Evolutionary conservation across 176 grass and related monocot genomes (phyloP).

Genomic region (Carex kokanica): DNA sequence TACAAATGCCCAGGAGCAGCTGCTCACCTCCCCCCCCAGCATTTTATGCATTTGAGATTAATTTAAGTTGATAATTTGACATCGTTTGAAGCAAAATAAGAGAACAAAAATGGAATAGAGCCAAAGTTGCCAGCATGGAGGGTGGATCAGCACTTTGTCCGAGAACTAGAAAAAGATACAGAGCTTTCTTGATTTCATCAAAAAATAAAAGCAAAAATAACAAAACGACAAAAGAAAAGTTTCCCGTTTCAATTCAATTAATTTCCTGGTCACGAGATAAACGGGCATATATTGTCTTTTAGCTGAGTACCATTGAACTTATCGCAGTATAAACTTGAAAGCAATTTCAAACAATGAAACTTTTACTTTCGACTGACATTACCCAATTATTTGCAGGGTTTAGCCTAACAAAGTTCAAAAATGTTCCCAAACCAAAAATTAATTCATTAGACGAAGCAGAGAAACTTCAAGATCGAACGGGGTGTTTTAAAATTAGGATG

Average conservation of each 20-base stretch:
- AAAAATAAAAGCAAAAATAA: neutral
- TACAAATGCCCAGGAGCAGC: neutral
- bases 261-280: neutral
- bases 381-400: neutral
- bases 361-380: neutral
- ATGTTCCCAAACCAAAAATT: neutral
- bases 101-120: neutral
- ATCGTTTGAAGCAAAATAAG: neutral
- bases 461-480: neutral
- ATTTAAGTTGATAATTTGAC: neutral
- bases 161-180: constrained; percentile 4
- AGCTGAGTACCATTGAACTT: neutral
- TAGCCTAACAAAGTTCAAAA: neutral
- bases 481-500: neutral
- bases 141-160: neutral
- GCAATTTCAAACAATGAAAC: neutral
- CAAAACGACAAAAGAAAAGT: constrained; percentile 15
- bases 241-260: constrained; percentile 8
- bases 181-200: constrained; percentile 3
- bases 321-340: neutral
- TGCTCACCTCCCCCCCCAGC: neutral
- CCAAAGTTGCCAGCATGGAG: neutral
- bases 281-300: neutral
- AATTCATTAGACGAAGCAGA: constrained; percentile 9
- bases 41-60: neutral